Conservation (phyloP, 2,329 filamentous ascomycete species). For the Alternaria rosae region DNA sequence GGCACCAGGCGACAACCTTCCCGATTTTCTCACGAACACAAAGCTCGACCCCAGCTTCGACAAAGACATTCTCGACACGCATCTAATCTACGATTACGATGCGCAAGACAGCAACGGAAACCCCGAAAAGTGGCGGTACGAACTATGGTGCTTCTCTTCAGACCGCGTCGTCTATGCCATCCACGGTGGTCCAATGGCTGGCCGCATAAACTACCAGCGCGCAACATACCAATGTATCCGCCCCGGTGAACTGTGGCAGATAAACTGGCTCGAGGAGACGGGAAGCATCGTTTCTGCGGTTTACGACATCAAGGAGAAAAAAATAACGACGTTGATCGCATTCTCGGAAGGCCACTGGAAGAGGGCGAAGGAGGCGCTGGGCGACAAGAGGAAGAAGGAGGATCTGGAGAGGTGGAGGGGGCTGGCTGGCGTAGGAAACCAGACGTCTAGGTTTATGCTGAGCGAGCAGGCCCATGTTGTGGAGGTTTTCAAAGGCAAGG, state of each 20-base stretch:
- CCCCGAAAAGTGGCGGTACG: conserved; percentile 67
- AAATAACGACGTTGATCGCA: conserved; percentile 61
- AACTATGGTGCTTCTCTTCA: conserved; percentile 67
- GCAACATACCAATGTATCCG: conserved; percentile 66
- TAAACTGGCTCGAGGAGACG: conserved; percentile 68
- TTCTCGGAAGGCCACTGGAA: conserved; percentile 67
- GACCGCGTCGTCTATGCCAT: conserved; percentile 65
- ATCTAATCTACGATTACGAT: conserved; percentile 66
- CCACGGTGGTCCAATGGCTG: conserved; percentile 64
- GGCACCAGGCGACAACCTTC: conserved; percentile 33
- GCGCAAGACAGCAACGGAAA: conserved; percentile 58
- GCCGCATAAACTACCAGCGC: conserved; percentile 61
- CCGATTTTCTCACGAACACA: conserved; percentile 40
- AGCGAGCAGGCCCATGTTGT: conserved; percentile 63
- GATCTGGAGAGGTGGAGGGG: conserved; percentile 62
- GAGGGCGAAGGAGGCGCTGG: conserved; percentile 58
- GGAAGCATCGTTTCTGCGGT: conserved; percentile 64
- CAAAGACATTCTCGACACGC: conserved; percentile 61
- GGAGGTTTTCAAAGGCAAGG: conserved; percentile 60
- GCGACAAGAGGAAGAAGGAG: conserved; percentile 62
- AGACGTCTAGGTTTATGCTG: conserved; percentile 60
- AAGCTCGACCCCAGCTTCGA: conserved; percentile 52
- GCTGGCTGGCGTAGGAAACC: conserved; percentile 58
- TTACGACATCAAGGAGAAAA: conserved; percentile 61
- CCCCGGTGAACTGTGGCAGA: conserved; percentile 66